Percentiles rank a stretch among this genome's conserved stretches.
These are phyloP conservation scores for Lentinus brumalis DNA, from an alignment of 768 basidiomycete species.

Conservation along the genomic window DNA sequence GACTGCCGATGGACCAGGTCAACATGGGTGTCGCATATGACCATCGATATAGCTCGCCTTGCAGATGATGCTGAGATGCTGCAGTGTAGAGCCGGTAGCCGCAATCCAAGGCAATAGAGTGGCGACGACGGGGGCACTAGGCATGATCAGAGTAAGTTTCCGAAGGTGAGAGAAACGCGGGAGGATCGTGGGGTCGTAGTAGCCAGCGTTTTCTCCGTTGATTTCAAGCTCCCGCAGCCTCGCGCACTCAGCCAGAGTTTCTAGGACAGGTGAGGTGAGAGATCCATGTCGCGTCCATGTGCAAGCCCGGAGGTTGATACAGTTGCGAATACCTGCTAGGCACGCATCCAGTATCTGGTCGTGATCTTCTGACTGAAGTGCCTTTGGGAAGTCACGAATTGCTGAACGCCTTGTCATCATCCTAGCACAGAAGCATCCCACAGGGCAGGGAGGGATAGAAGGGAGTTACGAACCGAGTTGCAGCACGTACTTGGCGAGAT, in stretches of 20 bases:
- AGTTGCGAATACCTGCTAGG: conserved; percentile 57
- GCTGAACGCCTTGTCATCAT: conserved; percentile 40
- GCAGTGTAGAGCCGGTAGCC: conserved; percentile 47
- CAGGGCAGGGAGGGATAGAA: background rate
- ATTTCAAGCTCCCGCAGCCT: conserved; percentile 63
- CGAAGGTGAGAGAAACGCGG: conserved; percentile 50
- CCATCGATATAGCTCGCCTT: conserved; percentile 45
- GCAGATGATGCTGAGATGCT: conserved; percentile 66
- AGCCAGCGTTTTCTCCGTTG: conserved; percentile 59
- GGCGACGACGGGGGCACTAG: conserved; percentile 53
- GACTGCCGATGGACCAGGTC: conserved; percentile 39
- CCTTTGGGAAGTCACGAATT: conserved; percentile 74
- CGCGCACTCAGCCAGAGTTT: conserved; percentile 46
- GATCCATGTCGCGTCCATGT: conserved; percentile 85
- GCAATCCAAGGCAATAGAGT: conserved; percentile 54
- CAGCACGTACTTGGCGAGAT: conserved; percentile 60
- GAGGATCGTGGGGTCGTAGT: conserved; percentile 58
- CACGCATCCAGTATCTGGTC: conserved; percentile 44
- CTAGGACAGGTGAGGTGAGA: conserved; percentile 58
- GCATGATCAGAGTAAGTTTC: conserved; percentile 75
- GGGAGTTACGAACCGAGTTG: conserved; percentile 52
- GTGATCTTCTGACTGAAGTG: conserved; percentile 32
- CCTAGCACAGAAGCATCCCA: too few relatives aligned
- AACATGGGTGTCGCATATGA: background rate
- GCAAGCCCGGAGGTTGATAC: conserved; percentile 60